Conservation (phyloP, 1,139 yeast genomes). For the Kurtzmaniella quercitrusa region DNA sequence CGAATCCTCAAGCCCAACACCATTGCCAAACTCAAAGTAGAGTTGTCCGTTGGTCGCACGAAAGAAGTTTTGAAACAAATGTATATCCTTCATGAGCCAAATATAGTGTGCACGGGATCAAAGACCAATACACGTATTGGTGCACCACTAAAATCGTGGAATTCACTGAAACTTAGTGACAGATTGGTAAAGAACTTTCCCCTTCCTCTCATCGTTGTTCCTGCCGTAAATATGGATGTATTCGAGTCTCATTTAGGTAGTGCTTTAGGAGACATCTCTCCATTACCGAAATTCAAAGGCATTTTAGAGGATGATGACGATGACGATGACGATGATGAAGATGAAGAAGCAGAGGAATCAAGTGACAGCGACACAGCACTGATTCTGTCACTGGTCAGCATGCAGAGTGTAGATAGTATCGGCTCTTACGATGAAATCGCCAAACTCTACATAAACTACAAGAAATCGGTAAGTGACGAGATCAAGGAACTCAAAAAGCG, state of each 20-base stretch:
- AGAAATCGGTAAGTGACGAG: conserved; percentile 17
- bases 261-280: conserved; percentile 4
- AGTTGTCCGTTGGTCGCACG: conserved; percentile 57
- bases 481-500: conserved; percentile 14
- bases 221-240: conserved; percentile 56
- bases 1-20: conserved; percentile 44
- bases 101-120: conserved; percentile 57
- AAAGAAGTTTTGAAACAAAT: conserved; percentile 56
- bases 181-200: conserved; percentile 59
- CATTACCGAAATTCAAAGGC: background rate
- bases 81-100: conserved; percentile 61
- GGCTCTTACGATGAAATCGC: conserved; percentile 40
- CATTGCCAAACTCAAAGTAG: conserved; percentile 57
- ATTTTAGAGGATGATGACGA: background rate
- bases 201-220: conserved; percentile 65
- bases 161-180: conserved; percentile 58
- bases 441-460: conserved; percentile 27
- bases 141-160: conserved; percentile 59
- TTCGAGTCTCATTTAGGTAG: conserved; percentile 41
- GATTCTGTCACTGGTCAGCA: background rate
- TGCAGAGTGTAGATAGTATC: conserved; percentile 26
- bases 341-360: conserved; percentile 8
- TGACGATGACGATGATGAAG: background rate
- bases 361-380: background rate
- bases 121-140: conserved; percentile 44